Percentiles rank a stretch among this genome's conserved stretches.
These are phyloP conservation scores for Trypanosoma congolense DNA, from an alignment of 208 protist species.

Conservation along the genomic window DNA sequence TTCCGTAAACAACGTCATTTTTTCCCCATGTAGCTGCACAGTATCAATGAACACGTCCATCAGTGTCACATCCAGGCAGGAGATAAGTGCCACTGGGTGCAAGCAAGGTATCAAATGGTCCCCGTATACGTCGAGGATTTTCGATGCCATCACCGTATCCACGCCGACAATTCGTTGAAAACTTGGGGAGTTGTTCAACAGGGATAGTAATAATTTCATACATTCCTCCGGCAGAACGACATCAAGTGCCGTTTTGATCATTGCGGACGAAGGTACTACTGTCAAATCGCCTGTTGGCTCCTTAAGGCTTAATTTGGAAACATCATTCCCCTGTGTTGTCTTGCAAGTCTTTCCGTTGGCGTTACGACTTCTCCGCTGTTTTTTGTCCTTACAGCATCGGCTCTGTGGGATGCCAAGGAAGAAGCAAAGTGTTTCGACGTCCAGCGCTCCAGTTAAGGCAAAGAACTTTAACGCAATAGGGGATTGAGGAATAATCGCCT, in stretches of 20 bases:
- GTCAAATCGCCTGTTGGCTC: too few relatives aligned
- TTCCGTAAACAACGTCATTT: conserved; percentile 25
- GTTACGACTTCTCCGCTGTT: not conserved
- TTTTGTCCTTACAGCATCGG: conserved; percentile 9
- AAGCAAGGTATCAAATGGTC: conserved; percentile 37
- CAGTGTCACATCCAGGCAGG: conserved; percentile 35
- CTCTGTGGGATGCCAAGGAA: conserved; percentile 35
- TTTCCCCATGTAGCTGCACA: conserved; percentile 25
- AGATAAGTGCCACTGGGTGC: conserved; percentile 40
- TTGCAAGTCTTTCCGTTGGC: not conserved
- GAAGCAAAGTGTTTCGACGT: conserved; percentile 28
- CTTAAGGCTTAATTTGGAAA: too few relatives aligned
- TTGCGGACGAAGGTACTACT: too few relatives aligned
- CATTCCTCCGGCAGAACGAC: conserved; percentile 46
- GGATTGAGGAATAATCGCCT: conserved; percentile 28
- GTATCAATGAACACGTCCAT: conserved; percentile 63
- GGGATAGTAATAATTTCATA: conserved; percentile 34
- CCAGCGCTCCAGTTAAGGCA: conserved; percentile 32
- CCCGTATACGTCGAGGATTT: conserved; percentile 53
- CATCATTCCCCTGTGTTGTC: conserved; percentile 1
- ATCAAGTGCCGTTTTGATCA: conserved; percentile 40
- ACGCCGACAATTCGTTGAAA: conserved; percentile 43
- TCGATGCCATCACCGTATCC: conserved; percentile 43
- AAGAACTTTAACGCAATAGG: conserved; percentile 48
- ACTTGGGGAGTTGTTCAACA: conserved; percentile 46